Conservation (phyloP, 2,329 filamentous ascomycete genomes). For the Cordyceps pruinosa region DNA sequence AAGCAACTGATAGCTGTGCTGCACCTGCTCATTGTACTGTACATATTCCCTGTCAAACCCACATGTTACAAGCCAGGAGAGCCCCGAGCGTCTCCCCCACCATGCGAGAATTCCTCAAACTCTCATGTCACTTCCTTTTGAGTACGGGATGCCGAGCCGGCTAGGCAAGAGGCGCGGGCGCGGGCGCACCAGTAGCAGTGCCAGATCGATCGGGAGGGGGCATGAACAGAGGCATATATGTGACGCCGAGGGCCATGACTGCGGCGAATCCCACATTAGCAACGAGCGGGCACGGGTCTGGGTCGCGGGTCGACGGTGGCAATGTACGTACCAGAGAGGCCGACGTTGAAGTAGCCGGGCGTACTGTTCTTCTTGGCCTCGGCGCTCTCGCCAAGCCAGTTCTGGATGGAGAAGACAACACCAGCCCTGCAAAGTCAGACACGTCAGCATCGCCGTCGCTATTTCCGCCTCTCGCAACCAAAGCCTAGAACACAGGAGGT, state of each 20-base stretch:
- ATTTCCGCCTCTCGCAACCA: no score
- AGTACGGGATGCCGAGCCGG: background rate
- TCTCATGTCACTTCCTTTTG: background rate
- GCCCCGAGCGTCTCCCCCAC: background rate
- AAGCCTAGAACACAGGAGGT: no score
- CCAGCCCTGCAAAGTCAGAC: constrained; percentile 47
- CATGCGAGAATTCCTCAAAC: background rate
- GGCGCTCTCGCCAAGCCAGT: constrained; percentile 69
- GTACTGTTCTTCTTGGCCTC: constrained; percentile 60
- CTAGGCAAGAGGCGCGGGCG: background rate
- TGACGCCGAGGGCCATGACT: constrained; percentile 52
- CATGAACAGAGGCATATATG: constrained; percentile 45
- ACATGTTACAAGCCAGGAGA: background rate
- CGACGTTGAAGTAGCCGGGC: constrained; percentile 63
- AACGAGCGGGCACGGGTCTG: background rate
- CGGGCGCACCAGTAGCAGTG: background rate
- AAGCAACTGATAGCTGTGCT: background rate
- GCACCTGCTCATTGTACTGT: background rate
- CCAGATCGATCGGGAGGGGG: constrained; percentile 28
- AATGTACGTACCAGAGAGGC: constrained; percentile 65
- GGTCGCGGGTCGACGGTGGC: background rate
- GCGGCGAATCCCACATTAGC: constrained; percentile 13
- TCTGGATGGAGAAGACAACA: constrained; percentile 67
- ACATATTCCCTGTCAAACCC: background rate
- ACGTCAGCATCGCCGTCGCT: background rate